Evolutionary conservation across 2,329 filamentous ascomycete species (phyloP), one percentile per base, ranked within the genome.

Genomic region (Diaporthe batatas): DNA sequence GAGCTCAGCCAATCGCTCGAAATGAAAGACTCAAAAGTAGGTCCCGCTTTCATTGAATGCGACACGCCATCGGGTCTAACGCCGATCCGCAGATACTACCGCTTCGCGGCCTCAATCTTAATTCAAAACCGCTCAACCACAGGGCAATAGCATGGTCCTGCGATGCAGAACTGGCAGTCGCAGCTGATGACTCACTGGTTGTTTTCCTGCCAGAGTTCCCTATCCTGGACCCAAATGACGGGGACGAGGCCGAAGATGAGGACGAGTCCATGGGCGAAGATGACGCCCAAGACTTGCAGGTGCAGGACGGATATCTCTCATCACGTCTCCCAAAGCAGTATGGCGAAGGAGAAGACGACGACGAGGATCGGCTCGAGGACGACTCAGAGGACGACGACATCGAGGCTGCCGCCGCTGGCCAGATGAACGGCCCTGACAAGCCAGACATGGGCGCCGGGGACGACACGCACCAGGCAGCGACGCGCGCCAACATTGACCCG

Each of bases 91-190:
- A 86, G 82, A 83, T 84, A 57, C 83, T 86, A 8, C 86, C 86
- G 1, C 82, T 90, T 11, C 85, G 86, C 11, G 75, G 79, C 34
- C 76, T 82, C 34, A 77, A 76, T 6, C 75, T 81, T 25, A 76
- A 77, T 18, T 77, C 78, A 1, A 75, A 77, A 14, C 81, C 81
- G 0, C 71, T 79, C 44, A 72, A 75, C 74, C 80, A 78, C 55
- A 82, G 84, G 68, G 83, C 84, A 57, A 77, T 86, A 32, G 76
- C 86, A 47, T 90, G 88, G 86, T 91, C 89, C 29, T 86, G 86
- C 74, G 89, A 91, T 69, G 87, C 85, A 32, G 89, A 90, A 76
- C 82, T 91, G 6, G 89, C 88, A 44, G 83, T 90, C 42, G 86
- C 84, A 2, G 86, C 87, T n/a, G 87, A 89, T 74, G 89, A 91